Conservation (phyloP, 768 basidiomycete species). For the Termitomyces bulborhizus region DNA sequence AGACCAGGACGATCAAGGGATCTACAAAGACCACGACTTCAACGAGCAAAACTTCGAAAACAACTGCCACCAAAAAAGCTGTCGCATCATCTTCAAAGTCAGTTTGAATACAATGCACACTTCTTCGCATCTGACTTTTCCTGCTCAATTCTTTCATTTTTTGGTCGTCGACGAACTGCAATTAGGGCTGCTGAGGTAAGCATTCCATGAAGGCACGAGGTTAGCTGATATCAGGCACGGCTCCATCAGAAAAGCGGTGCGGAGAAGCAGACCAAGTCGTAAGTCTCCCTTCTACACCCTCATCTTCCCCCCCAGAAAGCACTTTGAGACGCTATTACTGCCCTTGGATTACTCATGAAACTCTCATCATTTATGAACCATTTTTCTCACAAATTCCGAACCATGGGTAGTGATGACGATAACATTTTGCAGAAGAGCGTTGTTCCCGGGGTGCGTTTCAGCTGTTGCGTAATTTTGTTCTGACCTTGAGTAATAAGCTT, state of each 20-base stretch:
- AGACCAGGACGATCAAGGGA: slow-evolving; percentile 28
- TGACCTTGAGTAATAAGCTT: not conserved
- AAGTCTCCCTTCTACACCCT: slow-evolving; percentile 12
- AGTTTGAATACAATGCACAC: not conserved
- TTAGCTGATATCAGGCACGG: slow-evolving; percentile 11
- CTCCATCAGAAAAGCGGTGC: slow-evolving; percentile 15
- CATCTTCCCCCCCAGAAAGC: not conserved
- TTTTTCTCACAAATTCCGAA: slow-evolving; percentile 45
- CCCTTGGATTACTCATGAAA: slow-evolving; percentile 46
- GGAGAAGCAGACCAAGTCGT: slow-evolving; percentile 14
- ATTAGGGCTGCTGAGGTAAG: slow-evolving; percentile 25
- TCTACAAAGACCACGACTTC: slow-evolving; percentile 7
- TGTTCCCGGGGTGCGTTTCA: slow-evolving; percentile 19
- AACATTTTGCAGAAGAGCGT: slow-evolving; percentile 23
- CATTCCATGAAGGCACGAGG: slow-evolving; percentile 1
- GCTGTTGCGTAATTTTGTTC: not conserved
- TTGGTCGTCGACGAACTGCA: slow-evolving; percentile 1
- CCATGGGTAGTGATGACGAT: slow-evolving; percentile 45
- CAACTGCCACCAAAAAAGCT: slow-evolving; percentile 15
- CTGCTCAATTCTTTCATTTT: not conserved
- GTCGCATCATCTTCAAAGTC: slow-evolving; percentile 10
- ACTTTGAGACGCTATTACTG: slow-evolving; percentile 7
- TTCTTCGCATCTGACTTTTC: not conserved
- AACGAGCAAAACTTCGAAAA: slow-evolving; percentile 11
- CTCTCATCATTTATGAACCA: slow-evolving; percentile 60